These are phyloP conservation scores for Cladosporium sp. DNA, from an alignment of 2,329 filamentous ascomycete genomes.

Conservation along the genomic window DNA sequence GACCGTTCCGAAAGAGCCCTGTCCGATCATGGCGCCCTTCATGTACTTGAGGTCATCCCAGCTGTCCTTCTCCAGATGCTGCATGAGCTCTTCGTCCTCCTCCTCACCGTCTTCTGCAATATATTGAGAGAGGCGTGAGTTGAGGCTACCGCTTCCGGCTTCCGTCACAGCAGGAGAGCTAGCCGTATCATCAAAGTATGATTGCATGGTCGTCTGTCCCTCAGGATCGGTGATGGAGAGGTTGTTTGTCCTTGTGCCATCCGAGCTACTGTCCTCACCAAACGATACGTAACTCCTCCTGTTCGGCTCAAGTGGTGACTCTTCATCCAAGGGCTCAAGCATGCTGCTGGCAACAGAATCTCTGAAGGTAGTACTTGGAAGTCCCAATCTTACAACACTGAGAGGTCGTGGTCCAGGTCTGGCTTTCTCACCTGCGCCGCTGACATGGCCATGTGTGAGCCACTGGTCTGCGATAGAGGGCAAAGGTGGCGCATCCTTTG, in stretches of 20 bases:
- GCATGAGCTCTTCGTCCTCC: conserved; percentile 79
- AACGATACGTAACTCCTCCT: conserved; percentile 95
- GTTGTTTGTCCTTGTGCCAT: conserved; percentile 56
- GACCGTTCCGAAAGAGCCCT: conserved; percentile 94
- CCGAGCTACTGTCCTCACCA: conserved; percentile 64
- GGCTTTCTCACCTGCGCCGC: conserved; percentile 40
- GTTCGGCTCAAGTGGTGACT: conserved; percentile 80
- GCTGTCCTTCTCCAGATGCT: conserved; percentile 86
- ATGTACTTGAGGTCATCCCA: conserved; percentile 99
- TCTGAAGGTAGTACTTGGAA: conserved; percentile 61
- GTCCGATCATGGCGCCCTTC: conserved; percentile 95
- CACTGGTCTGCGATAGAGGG: conserved; percentile 94
- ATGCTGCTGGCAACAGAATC: conserved; percentile 88
- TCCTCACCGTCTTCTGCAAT: conserved; percentile 90
- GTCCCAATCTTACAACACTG: conserved; percentile 56
- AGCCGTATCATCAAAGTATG: conserved; percentile 79
- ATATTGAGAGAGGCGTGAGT: conserved; percentile 77
- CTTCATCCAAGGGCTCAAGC: conserved; percentile 85
- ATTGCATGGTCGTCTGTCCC: conserved; percentile 62
- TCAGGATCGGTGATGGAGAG: conserved; percentile 75
- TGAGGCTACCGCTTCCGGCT: conserved; percentile 56
- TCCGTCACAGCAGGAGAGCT: conserved; percentile 59
- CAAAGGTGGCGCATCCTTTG: conserved; percentile 84
- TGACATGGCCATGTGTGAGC: conserved; percentile 54
- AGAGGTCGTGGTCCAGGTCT: conserved; percentile 52